Base-by-base conservation (phyloP, 306 rosid genomes). In the Ammopiptanthus mongolicus region DNA sequence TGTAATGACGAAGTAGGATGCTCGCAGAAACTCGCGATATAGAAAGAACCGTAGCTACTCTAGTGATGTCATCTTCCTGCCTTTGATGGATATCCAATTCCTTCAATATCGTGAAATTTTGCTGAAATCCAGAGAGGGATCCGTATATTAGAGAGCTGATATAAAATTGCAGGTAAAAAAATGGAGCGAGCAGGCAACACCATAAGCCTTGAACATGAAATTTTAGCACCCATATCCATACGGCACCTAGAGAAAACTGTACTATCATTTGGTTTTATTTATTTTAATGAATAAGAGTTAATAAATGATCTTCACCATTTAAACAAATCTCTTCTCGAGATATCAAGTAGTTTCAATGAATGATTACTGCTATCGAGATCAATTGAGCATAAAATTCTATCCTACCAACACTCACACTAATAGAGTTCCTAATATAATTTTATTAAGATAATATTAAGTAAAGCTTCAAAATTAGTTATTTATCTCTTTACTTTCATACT, bases 1-100 rank as follows among this genome's bases (percentile, higher is more conserved):
- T 87, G 67, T 84, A 87, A 78, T 88, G 86, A 42, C 93, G 93
- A 74, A 92, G 93, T 44, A 88, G 65, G 70, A 84, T 81, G 84
- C 83, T 84, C 1, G 97, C 86, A 28, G 90, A 74, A 59, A 88
- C 87, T 28, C 74, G 82, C 7, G 93, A 55, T 69, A 89, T 82
- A 3, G 87, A 90, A 69, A 92, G 91, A 71, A 85, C 90, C 0
- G 86, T 22, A 7, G 91, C 85, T 33, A 92, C 87, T 63, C 90
- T 81, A 6, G 53, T 46, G 63, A 90, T 77, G 39, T 88, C 97
- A 25, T 85, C 88, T 60, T 90, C 93, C 63, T 92, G 86, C 39
- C 87, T 73, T 58, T 80, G 83, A 34, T 50, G 82, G 75, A 88
- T 85, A 76, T 88, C 96, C n/a, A 58, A 63, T 59, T 91, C 96